Evolutionary conservation across 2,329 filamentous ascomycete genomes (phyloP).

Genomic region (Fusarium nematophilum): DNA sequence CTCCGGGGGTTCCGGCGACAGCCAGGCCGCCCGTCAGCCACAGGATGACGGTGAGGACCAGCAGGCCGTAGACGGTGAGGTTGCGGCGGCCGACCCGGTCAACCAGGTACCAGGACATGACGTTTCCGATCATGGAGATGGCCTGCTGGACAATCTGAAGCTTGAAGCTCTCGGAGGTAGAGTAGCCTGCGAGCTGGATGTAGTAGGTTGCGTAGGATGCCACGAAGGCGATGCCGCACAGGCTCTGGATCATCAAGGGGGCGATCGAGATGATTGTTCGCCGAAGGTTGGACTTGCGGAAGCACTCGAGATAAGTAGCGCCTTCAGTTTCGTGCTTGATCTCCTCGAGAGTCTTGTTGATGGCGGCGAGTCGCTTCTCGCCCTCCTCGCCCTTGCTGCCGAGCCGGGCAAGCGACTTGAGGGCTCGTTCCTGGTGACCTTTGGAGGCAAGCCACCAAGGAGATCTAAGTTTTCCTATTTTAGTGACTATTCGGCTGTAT

Average conservation of each 20-base stretch:
- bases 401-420: slow-evolving; percentile 49
- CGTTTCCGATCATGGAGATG: slow-evolving; percentile 52
- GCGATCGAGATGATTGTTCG: slow-evolving; percentile 54
- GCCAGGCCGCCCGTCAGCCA: slow-evolving; percentile 52
- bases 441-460: slow-evolving; percentile 54
- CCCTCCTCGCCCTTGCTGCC: slow-evolving; percentile 44
- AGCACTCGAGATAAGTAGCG: slow-evolving; percentile 54
- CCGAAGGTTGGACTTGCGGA: slow-evolving; percentile 52
- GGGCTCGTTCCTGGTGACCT: slow-evolving; percentile 49
- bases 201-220: slow-evolving; percentile 56
- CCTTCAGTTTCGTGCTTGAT: slow-evolving; percentile 50
- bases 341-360: slow-evolving; percentile 48
- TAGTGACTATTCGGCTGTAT: neutral
- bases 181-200: slow-evolving; percentile 55
- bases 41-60: slow-evolving; percentile 50
- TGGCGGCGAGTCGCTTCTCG: slow-evolving; percentile 44
- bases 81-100: slow-evolving; percentile 51
- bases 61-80: slow-evolving; percentile 51
- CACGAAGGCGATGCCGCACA: slow-evolving; percentile 51
- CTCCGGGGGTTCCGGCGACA: slow-evolving; percentile 15
- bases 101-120: slow-evolving; percentile 53
- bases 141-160: slow-evolving; percentile 55
- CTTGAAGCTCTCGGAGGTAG: slow-evolving; percentile 49
- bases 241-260: slow-evolving; percentile 50
- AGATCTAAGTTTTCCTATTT: slow-evolving; percentile 29